Base-by-base conservation (phyloP, 257 asterid genomes). In the Agastache rugosa region DNA sequence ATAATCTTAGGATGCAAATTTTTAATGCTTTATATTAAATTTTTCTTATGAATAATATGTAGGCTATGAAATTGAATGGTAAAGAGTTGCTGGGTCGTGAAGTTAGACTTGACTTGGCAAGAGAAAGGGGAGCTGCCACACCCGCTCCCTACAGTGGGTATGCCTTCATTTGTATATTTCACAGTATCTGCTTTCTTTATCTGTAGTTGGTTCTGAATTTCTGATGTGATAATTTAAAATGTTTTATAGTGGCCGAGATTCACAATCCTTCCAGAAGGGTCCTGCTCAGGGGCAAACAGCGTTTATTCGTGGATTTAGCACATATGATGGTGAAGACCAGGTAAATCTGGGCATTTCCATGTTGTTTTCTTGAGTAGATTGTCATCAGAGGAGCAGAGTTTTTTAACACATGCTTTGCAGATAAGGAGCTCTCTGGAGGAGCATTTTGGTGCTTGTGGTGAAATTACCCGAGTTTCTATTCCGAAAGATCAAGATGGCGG, bases 21-120 rank as follows among this genome's bases (percentile, higher is more conserved):
- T 22, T 6, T 31, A 6, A 8, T 6, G 22, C 11, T 67, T 34
- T 6, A 3, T 23, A 15, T 11, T 65, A 19, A 3, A 4, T 19
- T 19, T 45, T 45, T 20, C 31, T 4, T 66, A 25, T 23, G 11
- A 50, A 63, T 22, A 15, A 50, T 47, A 61, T 55, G 63, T 77
- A 93, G 97, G 98, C 97, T 5, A 72, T 88, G 7, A 85, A 86
- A 69, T 47, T 87, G 70, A 91, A 93, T 75, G 96, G 97, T 12
- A 45, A 80, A 75, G 93, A 87, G 0, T 73, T 93, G 81, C 41
- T 83, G 50, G 94, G 91, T 44, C 97, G 98, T 75, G 54, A 37
- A 2, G 85, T 93, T 62, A 88, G 84, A 62, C 95, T 93, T 37
- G 98, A 93, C 82, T n/a, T 87, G 48, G 98, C 98, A 5, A 75